These are phyloP conservation scores for Dryas drummondii DNA, from an alignment of 306 rosid genomes.

Conservation along the genomic window DNA sequence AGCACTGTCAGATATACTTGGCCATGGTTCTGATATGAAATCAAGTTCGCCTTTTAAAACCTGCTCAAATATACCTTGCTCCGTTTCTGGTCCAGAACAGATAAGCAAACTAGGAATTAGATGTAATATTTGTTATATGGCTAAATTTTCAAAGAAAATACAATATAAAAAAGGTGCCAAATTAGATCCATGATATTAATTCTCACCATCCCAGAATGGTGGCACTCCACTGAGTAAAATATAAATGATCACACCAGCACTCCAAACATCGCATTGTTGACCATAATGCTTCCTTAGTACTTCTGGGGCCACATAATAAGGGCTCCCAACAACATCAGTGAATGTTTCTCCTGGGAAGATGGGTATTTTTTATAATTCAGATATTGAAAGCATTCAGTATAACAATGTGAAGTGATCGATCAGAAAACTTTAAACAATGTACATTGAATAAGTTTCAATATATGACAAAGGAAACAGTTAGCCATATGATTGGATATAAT, in stretches of 20 bases:
- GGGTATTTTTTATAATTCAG: conserved; percentile 27
- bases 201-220: conserved; percentile 97
- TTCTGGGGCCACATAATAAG: conserved; percentile 99
- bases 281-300: conserved; percentile 85
- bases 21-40: conserved; percentile 96
- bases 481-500: too few species aligned
- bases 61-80: conserved; percentile 95
- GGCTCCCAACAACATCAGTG: conserved; percentile 94
- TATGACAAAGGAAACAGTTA: conserved; percentile 13
- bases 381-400: conserved; percentile 6
- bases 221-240: conserved; percentile 94
- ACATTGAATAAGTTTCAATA: conserved; percentile 1
- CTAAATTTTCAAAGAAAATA: conserved; percentile 1
- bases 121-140: neutral
- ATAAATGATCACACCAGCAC: conserved; percentile 95
- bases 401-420: neutral
- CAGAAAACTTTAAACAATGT: neutral
- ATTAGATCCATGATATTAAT: conserved; percentile 4
- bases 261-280: conserved; percentile 93
- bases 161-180: neutral
- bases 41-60: conserved; percentile 93
- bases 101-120: conserved; percentile 22
- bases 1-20: conserved; percentile 79
- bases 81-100: conserved; percentile 64
- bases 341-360: conserved; percentile 73